Conservation (phyloP, 352 stramenopile species). For the Nothophytophthora sp. region DNA sequence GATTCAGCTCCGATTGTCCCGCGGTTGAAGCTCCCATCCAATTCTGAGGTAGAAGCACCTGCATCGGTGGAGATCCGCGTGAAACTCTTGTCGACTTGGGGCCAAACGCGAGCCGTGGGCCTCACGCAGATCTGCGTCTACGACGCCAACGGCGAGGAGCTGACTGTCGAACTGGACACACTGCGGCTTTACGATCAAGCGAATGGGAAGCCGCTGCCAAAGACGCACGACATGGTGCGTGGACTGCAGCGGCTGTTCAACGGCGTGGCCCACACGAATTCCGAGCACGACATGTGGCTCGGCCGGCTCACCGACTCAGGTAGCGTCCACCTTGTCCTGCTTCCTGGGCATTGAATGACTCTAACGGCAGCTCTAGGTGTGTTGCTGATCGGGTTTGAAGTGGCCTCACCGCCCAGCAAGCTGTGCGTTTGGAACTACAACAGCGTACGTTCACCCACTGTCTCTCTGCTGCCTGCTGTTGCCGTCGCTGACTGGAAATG, state of each 20-base stretch:
- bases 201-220: constrained; percentile 43
- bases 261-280: constrained; percentile 56
- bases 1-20: constrained; percentile 20
- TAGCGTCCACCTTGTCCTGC: constrained; percentile 10
- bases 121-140: constrained; percentile 73
- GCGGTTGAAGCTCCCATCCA: constrained; percentile 21
- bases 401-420: constrained; percentile 46
- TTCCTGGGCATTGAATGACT: too few relatives aligned
- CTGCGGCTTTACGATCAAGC: constrained; percentile 57
- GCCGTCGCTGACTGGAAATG: neutral
- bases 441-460: constrained; percentile 49
- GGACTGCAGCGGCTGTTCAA: constrained; percentile 58
- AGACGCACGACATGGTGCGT: constrained; percentile 73
- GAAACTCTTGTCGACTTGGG: constrained; percentile 75
- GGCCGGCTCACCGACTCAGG: constrained; percentile 58
- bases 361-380: too few relatives aligned
- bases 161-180: constrained; percentile 41
- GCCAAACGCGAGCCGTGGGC: constrained; percentile 53
- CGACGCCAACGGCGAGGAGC: constrained; percentile 55
- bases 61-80: constrained; percentile 43
- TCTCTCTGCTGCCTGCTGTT: neutral
- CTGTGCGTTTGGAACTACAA: constrained; percentile 87
- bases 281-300: constrained; percentile 81
- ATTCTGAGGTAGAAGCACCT: neutral
- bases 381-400: constrained; percentile 58